Evolutionary conservation across 2,329 filamentous ascomycete species (phyloP).

Genomic region (Fusarium setosum): DNA sequence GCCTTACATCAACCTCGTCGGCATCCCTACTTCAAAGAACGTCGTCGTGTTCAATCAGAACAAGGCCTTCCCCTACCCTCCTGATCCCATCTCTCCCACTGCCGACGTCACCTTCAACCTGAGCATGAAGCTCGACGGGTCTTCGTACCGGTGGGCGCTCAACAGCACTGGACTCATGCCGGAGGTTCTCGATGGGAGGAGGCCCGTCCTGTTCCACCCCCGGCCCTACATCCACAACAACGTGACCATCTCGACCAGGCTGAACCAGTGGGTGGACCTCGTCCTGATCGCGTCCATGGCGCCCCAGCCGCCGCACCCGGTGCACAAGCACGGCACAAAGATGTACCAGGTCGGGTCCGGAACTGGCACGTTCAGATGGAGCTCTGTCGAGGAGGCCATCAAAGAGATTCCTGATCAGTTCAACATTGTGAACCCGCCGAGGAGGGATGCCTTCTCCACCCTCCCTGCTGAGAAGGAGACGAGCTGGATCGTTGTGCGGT

Average conservation of each 20-base stretch:
- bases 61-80: conserved; percentile 59
- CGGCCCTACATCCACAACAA: conserved; percentile 50
- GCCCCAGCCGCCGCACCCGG: conserved; percentile 65
- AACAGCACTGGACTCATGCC: conserved; percentile 58
- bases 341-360: conserved; percentile 68
- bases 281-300: conserved; percentile 57
- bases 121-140: conserved; percentile 52
- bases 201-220: conserved; percentile 60
- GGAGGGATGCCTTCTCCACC: conserved; percentile 56
- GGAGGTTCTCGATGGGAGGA: conserved; percentile 46
- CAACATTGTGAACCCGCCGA: conserved; percentile 67
- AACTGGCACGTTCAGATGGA: conserved; percentile 61
- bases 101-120: conserved; percentile 60
- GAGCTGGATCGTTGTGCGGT: conserved; percentile 62
- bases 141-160: conserved; percentile 65
- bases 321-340: conserved; percentile 74
- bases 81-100: conserved; percentile 52
- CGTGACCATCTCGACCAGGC: conserved; percentile 59
- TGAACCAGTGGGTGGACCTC: conserved; percentile 66
- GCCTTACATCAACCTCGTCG: conserved; percentile 63
- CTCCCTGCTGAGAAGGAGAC: conserved; percentile 30
- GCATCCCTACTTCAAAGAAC: conserved; percentile 52
- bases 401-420: conserved; percentile 60
- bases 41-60: conserved; percentile 58
- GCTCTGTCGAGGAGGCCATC: conserved; percentile 63